Conservation (phyloP, 805 yeast species). For the Wickerhamiella shivajii region DNA sequence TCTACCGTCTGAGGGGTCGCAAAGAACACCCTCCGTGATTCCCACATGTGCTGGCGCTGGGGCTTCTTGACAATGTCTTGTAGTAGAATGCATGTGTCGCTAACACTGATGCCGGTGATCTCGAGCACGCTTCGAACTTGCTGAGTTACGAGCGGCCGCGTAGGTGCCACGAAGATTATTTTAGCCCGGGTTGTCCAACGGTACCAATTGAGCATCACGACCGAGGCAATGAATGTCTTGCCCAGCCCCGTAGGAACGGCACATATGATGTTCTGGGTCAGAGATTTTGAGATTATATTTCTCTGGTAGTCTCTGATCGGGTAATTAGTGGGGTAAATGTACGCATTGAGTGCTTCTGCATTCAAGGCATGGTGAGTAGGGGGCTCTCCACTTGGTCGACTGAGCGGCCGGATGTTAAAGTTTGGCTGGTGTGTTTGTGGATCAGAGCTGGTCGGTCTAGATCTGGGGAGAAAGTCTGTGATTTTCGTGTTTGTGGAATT, state of each 20-base stretch:
- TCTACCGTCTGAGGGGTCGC: slow-evolving; percentile 95
- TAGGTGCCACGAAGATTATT: slow-evolving; percentile 91
- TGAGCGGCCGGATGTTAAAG: slow-evolving; percentile 1
- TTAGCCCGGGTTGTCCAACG: slow-evolving; percentile 74
- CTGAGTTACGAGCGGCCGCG: slow-evolving; percentile 90
- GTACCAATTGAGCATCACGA: slow-evolving; percentile 79
- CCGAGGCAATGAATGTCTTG: slow-evolving; percentile 88
- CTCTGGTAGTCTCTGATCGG: slow-evolving; percentile 80
- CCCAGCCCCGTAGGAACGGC: slow-evolving; percentile 97
- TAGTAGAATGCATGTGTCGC: slow-evolving; percentile 33
- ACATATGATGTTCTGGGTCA: slow-evolving; percentile 62
- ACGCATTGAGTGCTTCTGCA: slow-evolving; percentile 29
- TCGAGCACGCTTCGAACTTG: slow-evolving; percentile 87
- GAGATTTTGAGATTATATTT: slow-evolving; percentile 57
- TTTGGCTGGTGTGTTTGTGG: slow-evolving; percentile 3
- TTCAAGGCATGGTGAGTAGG: slow-evolving; percentile 31
- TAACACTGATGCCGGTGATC: slow-evolving; percentile 66
- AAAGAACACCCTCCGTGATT: slow-evolving; percentile 61
- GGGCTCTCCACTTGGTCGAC: background rate
- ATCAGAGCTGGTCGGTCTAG: too few species aligned
- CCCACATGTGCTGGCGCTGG: slow-evolving; percentile 70
- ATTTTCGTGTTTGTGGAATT: too few species aligned
- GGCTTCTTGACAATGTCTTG: slow-evolving; percentile 36
- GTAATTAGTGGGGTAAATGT: slow-evolving; percentile 73
- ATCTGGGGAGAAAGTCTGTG: too few species aligned